A percentile compares a stretch with the other conserved stretches of the same genome.
Evolutionary conservation across 2,329 filamentous ascomycete genomes (phyloP).

Genomic region (Fusarium austroafricanum): DNA sequence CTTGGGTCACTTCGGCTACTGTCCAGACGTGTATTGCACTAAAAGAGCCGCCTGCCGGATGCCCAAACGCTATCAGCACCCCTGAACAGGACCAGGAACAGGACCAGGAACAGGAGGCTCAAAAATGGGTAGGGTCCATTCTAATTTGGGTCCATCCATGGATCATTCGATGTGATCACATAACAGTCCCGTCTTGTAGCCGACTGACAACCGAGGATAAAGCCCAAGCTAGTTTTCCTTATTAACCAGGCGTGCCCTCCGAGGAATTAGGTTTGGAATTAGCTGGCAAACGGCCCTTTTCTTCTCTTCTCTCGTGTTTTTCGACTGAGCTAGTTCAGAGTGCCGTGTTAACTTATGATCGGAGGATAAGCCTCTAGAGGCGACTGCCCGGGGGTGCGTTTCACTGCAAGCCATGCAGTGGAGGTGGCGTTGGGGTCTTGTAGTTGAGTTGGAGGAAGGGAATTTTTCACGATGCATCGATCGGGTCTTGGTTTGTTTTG

Average conservation of each 20-base stretch:
- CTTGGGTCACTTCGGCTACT: not conserved
- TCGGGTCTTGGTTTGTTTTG: not conserved
- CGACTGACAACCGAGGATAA: slow-evolving; percentile 45
- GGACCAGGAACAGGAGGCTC: slow-evolving; percentile 13
- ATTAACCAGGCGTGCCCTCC: slow-evolving; percentile 19
- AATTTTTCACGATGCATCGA: not conserved
- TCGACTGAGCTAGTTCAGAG: not conserved
- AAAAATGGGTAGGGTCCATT: not conserved
- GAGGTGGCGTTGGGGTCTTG: not conserved
- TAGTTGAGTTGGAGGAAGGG: not conserved
- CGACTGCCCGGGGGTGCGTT: no score
- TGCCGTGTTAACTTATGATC: not conserved
- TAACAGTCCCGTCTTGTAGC: slow-evolving; percentile 28
- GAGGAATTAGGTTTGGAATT: not conserved
- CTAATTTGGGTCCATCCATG: slow-evolving; percentile 19
- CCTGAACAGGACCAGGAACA: slow-evolving; percentile 19
- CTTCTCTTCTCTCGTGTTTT: slow-evolving; percentile 6
- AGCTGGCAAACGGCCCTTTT: slow-evolving; percentile 19
- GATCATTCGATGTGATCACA: slow-evolving; percentile 11
- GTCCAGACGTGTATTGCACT: not conserved
- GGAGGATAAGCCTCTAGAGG: not conserved
- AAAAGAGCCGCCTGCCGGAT: slow-evolving; percentile 29
- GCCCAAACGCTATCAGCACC: slow-evolving; percentile 22
- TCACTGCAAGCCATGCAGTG: not conserved
- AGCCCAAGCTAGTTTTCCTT: slow-evolving; percentile 17